Base-by-base conservation (phyloP, 1,284 basidiomycete genomes). In the Athelia psychrophila region DNA sequence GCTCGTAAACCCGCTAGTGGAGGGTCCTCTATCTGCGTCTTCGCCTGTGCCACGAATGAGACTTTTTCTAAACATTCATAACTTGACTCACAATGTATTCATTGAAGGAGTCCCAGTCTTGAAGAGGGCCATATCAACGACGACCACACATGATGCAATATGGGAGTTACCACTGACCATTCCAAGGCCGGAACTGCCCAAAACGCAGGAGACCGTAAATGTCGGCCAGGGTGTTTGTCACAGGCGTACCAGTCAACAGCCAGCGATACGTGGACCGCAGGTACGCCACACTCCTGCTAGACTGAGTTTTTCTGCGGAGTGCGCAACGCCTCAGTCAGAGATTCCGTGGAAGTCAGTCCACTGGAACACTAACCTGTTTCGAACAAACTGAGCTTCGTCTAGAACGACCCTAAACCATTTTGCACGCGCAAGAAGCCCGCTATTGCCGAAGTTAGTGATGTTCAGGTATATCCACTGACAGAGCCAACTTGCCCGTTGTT, bases 211-310 rank as follows among this genome's bases (percentile, higher is more conserved):
- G 73, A 20, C 83, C 83, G 58, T 87, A 88, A 25, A 88, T 75
- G 63, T 88, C 86, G 9, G 81, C 81, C 81, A 88, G 64, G 0
- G 81, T 78, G 55, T 88, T 88, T 0, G 84, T 87, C 5, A 88
- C 78, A 2, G 86, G 85, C 1, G 86, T 88, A 25, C 86, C 86
- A 2, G 86, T 88, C 13, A 89, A 71, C 71, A 81, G 80, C 86
- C 86, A 89, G 5, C 86, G 71, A 58, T 84, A 83, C 54, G 76
- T 82, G 0, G 84, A 67, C 47, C 76, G 73, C 20, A 88, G 70
- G 58, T 77, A 71, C 0, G 84, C 81, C 9, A 84, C 70, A 44
- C 75, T 77, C 35, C 77, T 69, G 59, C 84, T 86, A 8, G 80
- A 72, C 10, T 79, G 75, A 1, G 85, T 85, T 8, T 67, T 61